Base-by-base conservation (phyloP, 1,284 basidiomycete genomes). In the Schizophyllum commune region DNA sequence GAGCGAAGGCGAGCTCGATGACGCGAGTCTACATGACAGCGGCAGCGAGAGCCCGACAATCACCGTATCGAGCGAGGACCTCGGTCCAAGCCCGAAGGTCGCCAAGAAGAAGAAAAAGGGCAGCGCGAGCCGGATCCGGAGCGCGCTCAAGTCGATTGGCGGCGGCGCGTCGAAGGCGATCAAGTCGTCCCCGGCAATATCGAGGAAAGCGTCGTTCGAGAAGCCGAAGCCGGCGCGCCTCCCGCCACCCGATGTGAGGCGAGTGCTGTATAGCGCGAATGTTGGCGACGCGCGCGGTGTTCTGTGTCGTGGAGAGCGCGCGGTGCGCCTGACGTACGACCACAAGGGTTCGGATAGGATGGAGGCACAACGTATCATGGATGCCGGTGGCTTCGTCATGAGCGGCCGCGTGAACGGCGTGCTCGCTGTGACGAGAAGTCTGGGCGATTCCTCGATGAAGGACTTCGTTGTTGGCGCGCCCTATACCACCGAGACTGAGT, bases 391-490 rank as follows among this genome's bases (percentile, higher is more conserved):
- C 0, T 99, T 98, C 70, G 96, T 99, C 21, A 91, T 99, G 91
- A 97, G 97, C 71, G 96, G 96, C 64, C 88, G 97, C 9, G 97
- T 99, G 34, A 98, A 98, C 68, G 96, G 94, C 52, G 96, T 99
- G 9, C 79, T 99, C 60, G 96, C 95, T 8, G 97, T 99, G 19
- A 99, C 97, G 17, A 83, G 97, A 58, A 96, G 94, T 66, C 79
- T 99, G 54, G 97, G 97, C 56, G 97, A 99, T 72, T 91, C 94
- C 0, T 92, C 94, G 6, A 99, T 99, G 96, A 99, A 99, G 75
- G 96, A 99, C 70, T 99, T 97, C 71, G 96, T 99, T 7, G 96
- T 99, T 54, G 97, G 97, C 1, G 85, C 93, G 47, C 97, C 97
- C 9, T 99, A 98, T 74, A 99, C 97, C 15, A 99, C 97, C 17